Base-by-base conservation (phyloP, 805 yeast species). In the Komagataella pseudopastoris region DNA sequence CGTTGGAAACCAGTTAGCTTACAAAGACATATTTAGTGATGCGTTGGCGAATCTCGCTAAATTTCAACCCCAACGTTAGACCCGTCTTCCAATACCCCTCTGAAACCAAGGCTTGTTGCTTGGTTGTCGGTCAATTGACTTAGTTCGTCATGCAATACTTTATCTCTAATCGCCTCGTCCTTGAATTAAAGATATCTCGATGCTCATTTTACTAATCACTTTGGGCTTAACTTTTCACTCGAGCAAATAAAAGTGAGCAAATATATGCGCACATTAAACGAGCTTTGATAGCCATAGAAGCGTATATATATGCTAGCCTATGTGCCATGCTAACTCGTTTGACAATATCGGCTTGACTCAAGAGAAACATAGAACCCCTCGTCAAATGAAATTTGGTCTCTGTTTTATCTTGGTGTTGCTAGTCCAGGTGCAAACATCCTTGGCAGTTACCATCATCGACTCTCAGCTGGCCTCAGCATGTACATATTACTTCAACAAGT, bases 381-480 rank as follows among this genome's bases (percentile, higher is more conserved):
- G n/a, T 30, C 14, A 30, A 12, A 30, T 30, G 39, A 30, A 30
- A 14, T 30, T 30, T 12, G 39, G 39, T 10, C 5, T 30, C 14
- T 30, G 39, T 30, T 30, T 30, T 30, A 8, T 30, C 39, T 30
- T 12, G 39, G n/a, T 30, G 10, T 30, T 45, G n/a, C 47, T 45
- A 12, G 20, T 20, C 14, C 47, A 18, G 23, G n/a, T 45, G 47
- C 23, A 20, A 20, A 12, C 47, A 45, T 18, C 23, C n/a, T 14
- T 20, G 14, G 47, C 47, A 6, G 36, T 56, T 3, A 55, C 55
- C 43, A 53, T 56, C 7, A 52, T 66, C 20, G 75, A 71, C 51
- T 66, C 71, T 7, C 60, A 67, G 3, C 53, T 70, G 12, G 75
- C 75, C 1, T 62, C 74, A 2, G 62, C 72, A 24, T 71, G 76